Percentiles rank a stretch among this genome's conserved stretches.
phyloP scores from a whole-genome alignment of 2,329 filamentous ascomycete species.

The Colletotrichum liaoningense region DNA sequence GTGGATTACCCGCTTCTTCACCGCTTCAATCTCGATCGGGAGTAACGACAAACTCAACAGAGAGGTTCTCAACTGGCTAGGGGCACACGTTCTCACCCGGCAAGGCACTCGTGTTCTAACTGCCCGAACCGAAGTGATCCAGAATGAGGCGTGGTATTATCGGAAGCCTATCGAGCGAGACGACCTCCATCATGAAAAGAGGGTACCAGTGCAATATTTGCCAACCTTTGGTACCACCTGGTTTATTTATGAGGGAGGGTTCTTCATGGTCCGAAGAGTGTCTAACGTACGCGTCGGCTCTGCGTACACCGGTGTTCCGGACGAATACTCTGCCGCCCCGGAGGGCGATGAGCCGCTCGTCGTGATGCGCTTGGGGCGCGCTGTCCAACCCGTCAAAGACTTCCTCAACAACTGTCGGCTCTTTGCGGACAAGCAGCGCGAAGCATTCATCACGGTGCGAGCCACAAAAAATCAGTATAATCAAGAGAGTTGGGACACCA shows the following conservation, averaged over 20 bases:
- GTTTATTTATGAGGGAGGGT: slow-evolving; percentile 46
- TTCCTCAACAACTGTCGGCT: slow-evolving; percentile 45
- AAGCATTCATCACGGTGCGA: slow-evolving; percentile 49
- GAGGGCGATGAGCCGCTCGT: slow-evolving; percentile 51
- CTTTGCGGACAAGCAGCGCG: slow-evolving; percentile 48
- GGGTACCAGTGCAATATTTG: slow-evolving; percentile 49
- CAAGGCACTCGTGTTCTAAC: slow-evolving; percentile 47
- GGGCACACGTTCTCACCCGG: slow-evolving; percentile 46
- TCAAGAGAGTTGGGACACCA: slow-evolving; percentile 47
- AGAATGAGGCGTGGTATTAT: slow-evolving; percentile 47
- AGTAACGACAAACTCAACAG: slow-evolving; percentile 50
- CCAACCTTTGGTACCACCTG: slow-evolving; percentile 51
- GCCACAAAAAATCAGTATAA: slow-evolving; percentile 42
- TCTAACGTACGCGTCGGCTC: slow-evolving; percentile 32
- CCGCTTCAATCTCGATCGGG: slow-evolving; percentile 49
- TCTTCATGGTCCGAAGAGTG: slow-evolving; percentile 51
- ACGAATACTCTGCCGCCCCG: slow-evolving; percentile 48
- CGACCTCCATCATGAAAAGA: slow-evolving; percentile 47
- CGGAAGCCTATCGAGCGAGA: slow-evolving; percentile 42
- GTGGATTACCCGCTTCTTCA: slow-evolving; percentile 50
- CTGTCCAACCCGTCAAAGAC: slow-evolving; percentile 43
- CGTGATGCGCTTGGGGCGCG: slow-evolving; percentile 52
- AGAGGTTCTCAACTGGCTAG: slow-evolving; percentile 52
- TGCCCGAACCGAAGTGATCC: slow-evolving; percentile 45
- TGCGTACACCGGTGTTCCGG: slow-evolving; percentile 37